Evolutionary conservation across 306 rosid genomes (phyloP), one percentile per base, ranked within the genome.

Genomic region (Lupinus albus): DNA sequence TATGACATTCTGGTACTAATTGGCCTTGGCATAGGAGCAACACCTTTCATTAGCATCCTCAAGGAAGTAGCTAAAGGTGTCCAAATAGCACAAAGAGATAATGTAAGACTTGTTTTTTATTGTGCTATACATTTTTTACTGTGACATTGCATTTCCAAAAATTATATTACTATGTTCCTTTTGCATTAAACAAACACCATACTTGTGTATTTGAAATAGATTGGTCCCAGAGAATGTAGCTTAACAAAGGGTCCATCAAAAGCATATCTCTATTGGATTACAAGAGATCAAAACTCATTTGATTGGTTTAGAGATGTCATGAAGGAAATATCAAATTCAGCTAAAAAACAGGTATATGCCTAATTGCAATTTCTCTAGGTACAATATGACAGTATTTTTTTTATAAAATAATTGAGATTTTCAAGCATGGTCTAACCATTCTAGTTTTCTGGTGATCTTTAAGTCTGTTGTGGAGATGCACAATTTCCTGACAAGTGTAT

Each of bases 21-120:
- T 51, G 97, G 97, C 6, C 89, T 88, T 12, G 97, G 97, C 71
- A 91, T 88, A 38, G 97, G 96, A 52, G 96, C 90, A 33, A 91
- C 97, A 71, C 96, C 96, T 17, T 89, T 92, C 87, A 84, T 92
- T 61, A 81, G 97, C 86, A 73, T 92, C 90, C 87, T 89, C 53
- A 92, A 92, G 85, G 90, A 92, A 62, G 74, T 87, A 53, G 72
- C 74, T 72, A 71, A 73, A 54, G 70, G 71, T 72, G 74, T 59
- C 8, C 58, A 72, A 28, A 81, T 76, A 55, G 5, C 67, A 52
- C 78, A 33, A 52, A 30, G 7, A 70, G 74, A 78, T 67, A 62
- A 73, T 58, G 86, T 84, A 81, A 84, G 81, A 70, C 32, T 25
- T 44, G 3, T 55, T 14, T 66, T 45, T 53, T 25, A 25, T 25